Conservation (phyloP, 441 rosid species). For the Pelargonium citronellum region DNA sequence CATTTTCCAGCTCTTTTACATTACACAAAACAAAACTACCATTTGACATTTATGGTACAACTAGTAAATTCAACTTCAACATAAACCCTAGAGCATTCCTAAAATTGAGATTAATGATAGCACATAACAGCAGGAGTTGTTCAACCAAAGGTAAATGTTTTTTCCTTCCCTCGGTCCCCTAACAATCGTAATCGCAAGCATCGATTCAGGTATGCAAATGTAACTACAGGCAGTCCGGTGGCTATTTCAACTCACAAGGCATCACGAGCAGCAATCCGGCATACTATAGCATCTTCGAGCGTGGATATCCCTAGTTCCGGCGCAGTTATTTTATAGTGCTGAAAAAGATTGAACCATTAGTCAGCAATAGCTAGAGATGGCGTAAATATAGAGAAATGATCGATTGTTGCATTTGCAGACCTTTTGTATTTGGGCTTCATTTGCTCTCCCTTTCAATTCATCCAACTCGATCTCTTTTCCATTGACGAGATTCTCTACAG, state of each 20-base stretch:
- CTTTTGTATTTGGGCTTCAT: conserved; percentile 71
- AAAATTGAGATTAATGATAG: too few relatives aligned
- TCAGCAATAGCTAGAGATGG: conserved; percentile 4
- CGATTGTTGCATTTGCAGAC: conserved; percentile 24
- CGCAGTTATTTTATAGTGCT: conserved; percentile 75
- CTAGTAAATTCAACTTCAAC: too few relatives aligned
- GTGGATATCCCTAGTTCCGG: conserved; percentile 60
- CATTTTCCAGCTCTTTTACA: too few relatives aligned
- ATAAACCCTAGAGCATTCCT: too few relatives aligned
- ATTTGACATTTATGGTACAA: too few relatives aligned
- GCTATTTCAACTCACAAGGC: conserved; percentile 54
- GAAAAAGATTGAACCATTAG: conserved; percentile 26
- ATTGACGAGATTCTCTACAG: conserved; percentile 43
- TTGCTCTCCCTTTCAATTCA: conserved; percentile 56
- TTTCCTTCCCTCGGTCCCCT: too few relatives aligned
- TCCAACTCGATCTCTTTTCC: conserved; percentile 69
- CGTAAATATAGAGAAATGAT: not conserved
- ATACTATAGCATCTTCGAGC: conserved; percentile 67
- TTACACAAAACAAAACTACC: too few relatives aligned
- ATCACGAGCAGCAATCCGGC: conserved; percentile 77
- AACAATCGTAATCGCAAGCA: too few relatives aligned
- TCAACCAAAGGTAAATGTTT: too few relatives aligned
- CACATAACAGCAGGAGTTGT: too few relatives aligned
- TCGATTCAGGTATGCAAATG: too few relatives aligned
- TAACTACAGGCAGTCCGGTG: too few relatives aligned